These are phyloP conservation scores for Magnaporthiopsis rhizophila DNA, from an alignment of 2,329 filamentous ascomycete species.

Conservation along the genomic window DNA sequence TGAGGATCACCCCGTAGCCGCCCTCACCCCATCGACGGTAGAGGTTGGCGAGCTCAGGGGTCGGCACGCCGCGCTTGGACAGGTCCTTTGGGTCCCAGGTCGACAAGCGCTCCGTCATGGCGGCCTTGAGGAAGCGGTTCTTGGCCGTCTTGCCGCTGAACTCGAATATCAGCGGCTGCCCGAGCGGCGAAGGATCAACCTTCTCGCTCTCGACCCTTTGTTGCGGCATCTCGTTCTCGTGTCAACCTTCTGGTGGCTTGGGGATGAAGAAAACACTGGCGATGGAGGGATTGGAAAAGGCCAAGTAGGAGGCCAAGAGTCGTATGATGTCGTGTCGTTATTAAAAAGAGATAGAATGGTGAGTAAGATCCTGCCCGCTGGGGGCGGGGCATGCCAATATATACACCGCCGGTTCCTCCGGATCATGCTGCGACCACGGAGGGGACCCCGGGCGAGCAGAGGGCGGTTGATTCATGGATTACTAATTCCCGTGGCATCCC, in stretches of 20 bases:
- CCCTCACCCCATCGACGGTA: slow-evolving; percentile 56
- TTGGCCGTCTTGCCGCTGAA: slow-evolving; percentile 48
- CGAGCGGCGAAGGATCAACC: slow-evolving; percentile 27
- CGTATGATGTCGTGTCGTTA: not conserved
- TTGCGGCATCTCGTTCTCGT: slow-evolving; percentile 21
- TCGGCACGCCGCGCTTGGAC: slow-evolving; percentile 36
- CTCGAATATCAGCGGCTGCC: slow-evolving; percentile 36
- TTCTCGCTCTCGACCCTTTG: slow-evolving; percentile 26
- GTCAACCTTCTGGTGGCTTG: not conserved
- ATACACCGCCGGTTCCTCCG: too few relatives aligned
- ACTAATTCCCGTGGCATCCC: too few relatives aligned
- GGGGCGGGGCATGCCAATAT: too few relatives aligned
- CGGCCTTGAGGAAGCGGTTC: slow-evolving; percentile 60
- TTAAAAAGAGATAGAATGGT: not conserved
- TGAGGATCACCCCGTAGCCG: slow-evolving; percentile 23
- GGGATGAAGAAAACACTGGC: not conserved
- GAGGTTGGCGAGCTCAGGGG: slow-evolving; percentile 36
- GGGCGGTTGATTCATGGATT: too few relatives aligned
- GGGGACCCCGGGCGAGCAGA: too few relatives aligned
- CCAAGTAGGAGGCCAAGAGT: not conserved
- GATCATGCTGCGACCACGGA: too few relatives aligned
- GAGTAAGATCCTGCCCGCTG: too few relatives aligned
- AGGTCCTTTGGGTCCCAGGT: slow-evolving; percentile 49
- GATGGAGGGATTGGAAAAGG: too few relatives aligned
- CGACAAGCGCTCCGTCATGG: slow-evolving; percentile 58